phyloP scores from a whole-genome alignment of 2,329 filamentous ascomycete species.

The Akanthomyces lecanii region DNA sequence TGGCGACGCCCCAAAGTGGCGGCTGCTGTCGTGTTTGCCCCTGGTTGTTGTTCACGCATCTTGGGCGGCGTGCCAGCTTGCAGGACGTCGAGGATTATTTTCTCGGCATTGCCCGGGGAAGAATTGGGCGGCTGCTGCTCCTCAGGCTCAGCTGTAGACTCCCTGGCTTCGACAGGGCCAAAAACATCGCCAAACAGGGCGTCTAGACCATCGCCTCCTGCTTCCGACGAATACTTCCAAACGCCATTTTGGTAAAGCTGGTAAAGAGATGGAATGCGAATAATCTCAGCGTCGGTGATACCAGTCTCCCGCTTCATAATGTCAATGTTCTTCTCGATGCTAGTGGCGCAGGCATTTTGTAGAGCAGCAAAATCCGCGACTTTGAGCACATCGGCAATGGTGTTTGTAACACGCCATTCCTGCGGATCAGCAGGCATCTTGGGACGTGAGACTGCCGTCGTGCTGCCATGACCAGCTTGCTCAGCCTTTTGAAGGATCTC shows the following conservation, averaged over 20 bases:
- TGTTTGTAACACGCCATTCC: slow-evolving; percentile 11
- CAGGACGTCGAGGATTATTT: too few relatives aligned
- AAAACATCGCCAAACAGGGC: too few relatives aligned
- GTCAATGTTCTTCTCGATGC: neutral
- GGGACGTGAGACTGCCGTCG: slow-evolving; percentile 20
- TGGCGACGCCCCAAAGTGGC: too few relatives aligned
- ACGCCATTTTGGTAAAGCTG: neutral
- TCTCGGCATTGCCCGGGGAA: too few relatives aligned
- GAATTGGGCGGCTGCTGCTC: too few relatives aligned
- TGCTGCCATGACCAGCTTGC: slow-evolving; percentile 19
- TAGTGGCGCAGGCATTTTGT: neutral
- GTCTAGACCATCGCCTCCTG: neutral
- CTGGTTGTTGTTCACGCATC: too few relatives aligned
- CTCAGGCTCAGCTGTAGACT: too few relatives aligned
- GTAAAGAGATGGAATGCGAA: neutral
- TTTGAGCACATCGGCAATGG: slow-evolving; percentile 20
- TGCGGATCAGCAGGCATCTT: neutral
- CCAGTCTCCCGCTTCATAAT: neutral
- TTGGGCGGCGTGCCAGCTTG: too few relatives aligned
- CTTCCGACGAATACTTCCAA: neutral
- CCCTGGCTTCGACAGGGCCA: too few relatives aligned
- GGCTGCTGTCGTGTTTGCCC: too few relatives aligned
- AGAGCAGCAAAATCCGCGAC: neutral
- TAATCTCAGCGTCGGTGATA: neutral
- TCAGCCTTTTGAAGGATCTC: slow-evolving; percentile 20